phyloP scores from a whole-genome alignment of 2,329 filamentous ascomycete genomes.

The Colletotrichum sp. region DNA sequence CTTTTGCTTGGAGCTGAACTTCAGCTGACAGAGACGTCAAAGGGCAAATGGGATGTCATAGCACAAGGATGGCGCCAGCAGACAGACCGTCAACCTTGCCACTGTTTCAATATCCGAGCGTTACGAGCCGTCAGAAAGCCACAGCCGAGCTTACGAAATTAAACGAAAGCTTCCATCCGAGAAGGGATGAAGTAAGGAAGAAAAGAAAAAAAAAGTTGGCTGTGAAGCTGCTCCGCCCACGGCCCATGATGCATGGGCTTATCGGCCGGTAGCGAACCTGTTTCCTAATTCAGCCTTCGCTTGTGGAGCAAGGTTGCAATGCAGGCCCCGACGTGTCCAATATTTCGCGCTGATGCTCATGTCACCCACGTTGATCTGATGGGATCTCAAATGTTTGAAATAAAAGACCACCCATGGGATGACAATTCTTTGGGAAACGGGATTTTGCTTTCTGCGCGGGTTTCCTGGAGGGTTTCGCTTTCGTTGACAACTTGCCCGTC shows the following conservation, averaged over 20 bases:
- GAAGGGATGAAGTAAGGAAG: not conserved
- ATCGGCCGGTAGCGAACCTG: not conserved
- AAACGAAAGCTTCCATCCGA: not conserved
- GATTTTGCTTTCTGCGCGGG: not conserved
- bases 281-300: not conserved
- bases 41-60: not conserved
- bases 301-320: not conserved
- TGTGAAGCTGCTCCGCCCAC: not conserved
- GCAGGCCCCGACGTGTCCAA: not conserved
- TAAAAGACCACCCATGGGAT: not conserved
- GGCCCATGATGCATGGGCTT: not conserved
- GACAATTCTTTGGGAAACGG: not conserved
- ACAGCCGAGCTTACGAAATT: not conserved
- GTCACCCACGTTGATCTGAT: not conserved
- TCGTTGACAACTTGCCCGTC: not conserved
- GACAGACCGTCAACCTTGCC: not conserved
- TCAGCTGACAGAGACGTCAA: not conserved
- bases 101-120: not conserved
- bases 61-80: not conserved
- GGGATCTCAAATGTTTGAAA: not conserved
- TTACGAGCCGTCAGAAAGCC: not conserved
- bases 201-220: not conserved
- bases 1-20: not conserved
- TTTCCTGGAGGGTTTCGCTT: not conserved
- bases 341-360: not conserved